Evolutionary conservation across 1,284 basidiomycete genomes (phyloP), one percentile per base, ranked within the genome.

Genomic region (Leucoagaricus sp.): DNA sequence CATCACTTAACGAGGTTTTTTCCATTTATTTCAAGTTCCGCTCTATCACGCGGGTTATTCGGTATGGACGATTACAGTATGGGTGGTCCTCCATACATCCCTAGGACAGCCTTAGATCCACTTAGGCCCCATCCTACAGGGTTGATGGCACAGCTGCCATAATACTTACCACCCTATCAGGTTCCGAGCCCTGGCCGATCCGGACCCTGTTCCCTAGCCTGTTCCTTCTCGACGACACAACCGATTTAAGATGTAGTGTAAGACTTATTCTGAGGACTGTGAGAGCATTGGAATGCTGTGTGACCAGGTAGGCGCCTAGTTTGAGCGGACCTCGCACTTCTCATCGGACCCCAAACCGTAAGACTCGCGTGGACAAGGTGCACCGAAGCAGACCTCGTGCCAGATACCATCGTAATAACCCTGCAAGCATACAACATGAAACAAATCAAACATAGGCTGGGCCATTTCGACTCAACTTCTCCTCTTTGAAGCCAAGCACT

Each of bases 51-150:
- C n/a, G n/a, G n/a, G n/a, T n/a, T n/a, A n/a, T n/a, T n/a, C n/a
- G n/a, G 15, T 42, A 29, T 51, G 49, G 36, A 41, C 26, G 49
- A 41, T 40, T 51, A 29, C n/a, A n/a, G n/a, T n/a, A n/a, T 51
- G 49, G 49, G 49, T 51, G 49, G 9, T 40, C 34, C 28, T 31
- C 42, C 36, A 10, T 40, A n/a, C 12, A 40, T 13, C 45, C 7
- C n/a, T 13, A 29, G 31, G 31, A 33, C 6, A 33, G 7, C 31
- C 31, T 33, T 33, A 7, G 31, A 33, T 7, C 31, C n/a, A n/a
- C n/a, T n/a, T n/a, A n/a, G 31, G 6, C 31, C 31, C 6, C 6
- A 33, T 33, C 7, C 31, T 12, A n/a, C 15, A 42, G 36, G 34
- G 23, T 31, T 9, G 17, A 33, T n/a, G 17, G 46, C 17, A 33